A percentile compares a stretch with the other conserved stretches of the same genome.
These are phyloP conservation scores for Guyanaporus albipodus DNA, from an alignment of 768 basidiomycete species.

Conservation along the genomic window DNA sequence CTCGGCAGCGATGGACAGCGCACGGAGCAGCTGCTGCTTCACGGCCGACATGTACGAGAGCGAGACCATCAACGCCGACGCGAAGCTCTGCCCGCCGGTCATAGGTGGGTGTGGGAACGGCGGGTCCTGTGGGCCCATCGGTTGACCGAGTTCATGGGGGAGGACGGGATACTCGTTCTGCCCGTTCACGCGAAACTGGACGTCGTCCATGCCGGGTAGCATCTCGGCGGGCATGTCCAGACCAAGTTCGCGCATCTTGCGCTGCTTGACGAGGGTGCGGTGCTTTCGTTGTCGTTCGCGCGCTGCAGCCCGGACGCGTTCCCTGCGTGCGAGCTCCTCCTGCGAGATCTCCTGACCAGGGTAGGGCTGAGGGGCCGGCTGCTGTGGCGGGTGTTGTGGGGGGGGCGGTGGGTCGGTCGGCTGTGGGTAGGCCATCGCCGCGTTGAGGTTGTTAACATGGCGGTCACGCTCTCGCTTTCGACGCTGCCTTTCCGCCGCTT, in stretches of 20 bases:
- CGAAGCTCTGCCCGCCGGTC: slow-evolving; percentile 72
- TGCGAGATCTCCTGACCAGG: slow-evolving; percentile 42
- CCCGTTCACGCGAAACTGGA: slow-evolving; percentile 56
- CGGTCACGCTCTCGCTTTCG: slow-evolving; percentile 74
- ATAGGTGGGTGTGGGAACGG: slow-evolving; percentile 53
- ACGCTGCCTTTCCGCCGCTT: slow-evolving; percentile 82
- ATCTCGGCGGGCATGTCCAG: slow-evolving; percentile 78
- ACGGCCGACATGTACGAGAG: slow-evolving; percentile 71
- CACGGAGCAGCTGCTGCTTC: slow-evolving; percentile 71
- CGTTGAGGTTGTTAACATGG: slow-evolving; percentile 38
- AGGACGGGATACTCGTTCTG: slow-evolving; percentile 39
- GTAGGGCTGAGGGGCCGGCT: slow-evolving; percentile 22
- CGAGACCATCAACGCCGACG: slow-evolving; percentile 70
- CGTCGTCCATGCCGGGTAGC: slow-evolving; percentile 58
- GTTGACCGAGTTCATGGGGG: slow-evolving; percentile 34
- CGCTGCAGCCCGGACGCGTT: slow-evolving; percentile 71
- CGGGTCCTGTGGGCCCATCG: slow-evolving; percentile 47
- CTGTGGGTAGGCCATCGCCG: slow-evolving; percentile 40
- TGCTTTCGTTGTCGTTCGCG: slow-evolving; percentile 82
- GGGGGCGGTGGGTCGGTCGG: slow-evolving; percentile 31
- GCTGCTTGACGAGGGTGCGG: slow-evolving; percentile 70
- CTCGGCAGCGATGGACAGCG: slow-evolving; percentile 70
- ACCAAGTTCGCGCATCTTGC: slow-evolving; percentile 79
- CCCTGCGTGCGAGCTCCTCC: slow-evolving; percentile 64
- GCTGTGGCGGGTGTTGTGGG: slow-evolving; percentile 32